Evolutionary conservation across 2,329 filamentous ascomycete genomes (phyloP), one percentile per base, ranked within the genome.

Genomic region (Fusarium tjaetaba): DNA sequence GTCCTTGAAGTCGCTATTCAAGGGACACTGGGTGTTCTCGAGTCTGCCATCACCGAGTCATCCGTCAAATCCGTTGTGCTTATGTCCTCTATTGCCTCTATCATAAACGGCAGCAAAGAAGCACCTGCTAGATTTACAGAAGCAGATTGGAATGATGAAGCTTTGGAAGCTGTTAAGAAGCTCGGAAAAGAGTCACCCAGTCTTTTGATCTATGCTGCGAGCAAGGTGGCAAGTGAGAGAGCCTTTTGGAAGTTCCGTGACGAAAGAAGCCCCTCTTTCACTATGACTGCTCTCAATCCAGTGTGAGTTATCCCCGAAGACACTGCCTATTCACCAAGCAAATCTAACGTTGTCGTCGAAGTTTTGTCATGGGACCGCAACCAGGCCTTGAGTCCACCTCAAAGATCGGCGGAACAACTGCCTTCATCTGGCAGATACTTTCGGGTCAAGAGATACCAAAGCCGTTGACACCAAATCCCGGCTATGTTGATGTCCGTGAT

Each of bases 331-430:
- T 3, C 5, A 22, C 18, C 1, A 3, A 24, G 14, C 6, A 34
- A 34, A 7, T 42, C 48, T 68, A 13, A 68, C 41, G n/a, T 20
- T 13, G 7, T 18, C 14, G 14, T 6, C 22, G 16, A 26, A 78
- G 76, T 16, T 78, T 76, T n/a, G 76, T 78, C 11, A 75, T 78
- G 74, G 76, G 76, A 24, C 76, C 76, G 1, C 73, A 73, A 15
- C 53, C 68, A 3, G 69, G 45, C 20, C 65, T 77, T 3, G 68
- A 74, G 9, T 77, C 74, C 5, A 30, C 67, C 24, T 69, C 67
- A 38, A 77, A 78, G 45, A 66, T 78, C 32, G 70, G 71, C 4
- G 34, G 11, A 11, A 78, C 76, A 3, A 71, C 71, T 2, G 76
- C 46, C 5, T 78, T 76, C 13, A 76, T 78, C 43, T 78, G 69